These are phyloP conservation scores for Acer saccharum DNA, from an alignment of 345 rosid species.

Conservation along the genomic window DNA sequence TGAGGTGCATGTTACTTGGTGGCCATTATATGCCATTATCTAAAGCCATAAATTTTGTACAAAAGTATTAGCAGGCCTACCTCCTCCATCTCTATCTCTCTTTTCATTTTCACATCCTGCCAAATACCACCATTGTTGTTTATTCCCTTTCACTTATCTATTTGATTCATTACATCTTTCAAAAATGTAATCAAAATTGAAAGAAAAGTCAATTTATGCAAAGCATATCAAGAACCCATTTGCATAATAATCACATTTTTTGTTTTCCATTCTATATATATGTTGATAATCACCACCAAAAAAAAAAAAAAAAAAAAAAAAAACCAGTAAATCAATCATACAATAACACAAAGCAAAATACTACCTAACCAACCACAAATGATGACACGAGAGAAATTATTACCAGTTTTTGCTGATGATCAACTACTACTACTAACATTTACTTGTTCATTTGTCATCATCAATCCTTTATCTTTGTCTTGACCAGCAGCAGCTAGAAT, in stretches of 20 bases:
- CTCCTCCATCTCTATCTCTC: not conserved
- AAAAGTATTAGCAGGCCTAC: not conserved
- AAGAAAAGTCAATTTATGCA: not conserved
- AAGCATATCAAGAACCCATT: not conserved
- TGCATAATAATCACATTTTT: not conserved
- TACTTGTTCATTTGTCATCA: not conserved
- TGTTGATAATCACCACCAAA: not conserved
- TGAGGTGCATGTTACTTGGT: not conserved
- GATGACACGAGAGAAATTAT: not conserved
- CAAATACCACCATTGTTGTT: not conserved
- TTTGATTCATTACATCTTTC: no score
- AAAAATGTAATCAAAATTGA: not conserved
- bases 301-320: not conserved
- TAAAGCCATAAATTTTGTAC: not conserved
- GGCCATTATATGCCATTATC: not conserved
- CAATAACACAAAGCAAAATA: not conserved
- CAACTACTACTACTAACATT: not conserved
- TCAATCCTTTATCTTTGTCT: conserved; percentile 8
- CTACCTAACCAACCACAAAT: not conserved
- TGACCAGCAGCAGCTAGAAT: conserved; percentile 4
- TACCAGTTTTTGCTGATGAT: not conserved
- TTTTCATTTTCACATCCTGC: not conserved
- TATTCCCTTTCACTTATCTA: not conserved
- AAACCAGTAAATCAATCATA: not conserved
- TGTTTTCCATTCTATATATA: not conserved